Evolutionary conservation across 2,329 filamentous ascomycete species (phyloP), one percentile per base, ranked within the genome.

Genomic region (Hortaea werneckii): DNA sequence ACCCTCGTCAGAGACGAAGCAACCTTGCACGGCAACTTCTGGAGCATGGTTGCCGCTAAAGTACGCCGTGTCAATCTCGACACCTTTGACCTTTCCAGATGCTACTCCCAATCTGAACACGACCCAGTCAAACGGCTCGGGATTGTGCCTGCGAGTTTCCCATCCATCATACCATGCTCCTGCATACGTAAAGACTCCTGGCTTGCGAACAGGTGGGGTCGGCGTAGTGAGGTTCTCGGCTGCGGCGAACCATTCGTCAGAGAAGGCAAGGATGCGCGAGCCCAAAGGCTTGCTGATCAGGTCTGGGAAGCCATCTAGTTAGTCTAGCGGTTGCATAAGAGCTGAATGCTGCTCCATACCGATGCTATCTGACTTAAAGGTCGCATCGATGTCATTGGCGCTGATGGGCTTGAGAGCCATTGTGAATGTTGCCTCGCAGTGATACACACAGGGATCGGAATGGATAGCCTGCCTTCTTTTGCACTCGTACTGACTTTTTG

Each of bases 31-130:
- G 0, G 81, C 85, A 58, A 89, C 79, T 53, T 81, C 82, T 1
- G 85, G 85, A 5, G 85, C 86, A 60, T 90, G 82, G 67, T 90
- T 90, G 49, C 86, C 86, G 49, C 77, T 80, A 73, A 90, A 92
- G 70, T 82, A 86, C 42, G 83, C 79, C 2, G 86, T 90, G 67
- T 90, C 85, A 52, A 90, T 75, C 67, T 90, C 86, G 41, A 89
- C 71, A 11, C 86, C 86, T 49, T 78, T 75, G 28, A 90, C 77
- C 11, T 74, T 82, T 40, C 85, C 86, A 1, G 81, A 85, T 7
- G 83, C 70, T 0, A 77, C 74, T n/a, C 77, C 77, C 0, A 80
- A 68, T 39, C 74, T 68, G 48, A 80, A 69, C 5, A 80, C 71
- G 1, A 76, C 77, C 74, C 75, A 81, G 62, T 82, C 78, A 50